Conservation (phyloP, 441 rosid species). For the Erodium trifolium region DNA sequence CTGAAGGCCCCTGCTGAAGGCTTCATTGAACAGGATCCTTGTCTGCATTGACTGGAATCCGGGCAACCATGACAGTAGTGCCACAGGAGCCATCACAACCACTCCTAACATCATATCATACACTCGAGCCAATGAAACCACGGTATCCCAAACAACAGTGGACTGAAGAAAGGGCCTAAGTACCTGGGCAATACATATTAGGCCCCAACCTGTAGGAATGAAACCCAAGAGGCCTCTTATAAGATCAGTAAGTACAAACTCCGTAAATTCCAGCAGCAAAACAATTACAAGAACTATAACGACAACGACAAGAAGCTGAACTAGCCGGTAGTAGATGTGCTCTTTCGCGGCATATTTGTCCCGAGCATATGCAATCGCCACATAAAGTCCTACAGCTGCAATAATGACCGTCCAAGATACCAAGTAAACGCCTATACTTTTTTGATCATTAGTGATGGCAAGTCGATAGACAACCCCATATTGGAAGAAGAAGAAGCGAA, state of each 20-base stretch:
- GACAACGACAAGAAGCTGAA: slow-evolving; percentile 7
- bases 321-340: slow-evolving; percentile 18
- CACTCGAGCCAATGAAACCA: slow-evolving; percentile 18
- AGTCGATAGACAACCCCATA: slow-evolving; percentile 20
- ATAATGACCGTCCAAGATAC: slow-evolving; percentile 18
- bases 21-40: slow-evolving; percentile 20
- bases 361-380: slow-evolving; percentile 14
- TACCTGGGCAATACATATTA: slow-evolving; percentile 20
- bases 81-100: slow-evolving; percentile 16
- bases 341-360: slow-evolving; percentile 17
- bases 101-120: slow-evolving; percentile 19
- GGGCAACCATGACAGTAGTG: slow-evolving; percentile 22
- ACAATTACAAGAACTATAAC: slow-evolving; percentile 10
- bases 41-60: slow-evolving; percentile 19
- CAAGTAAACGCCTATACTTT: slow-evolving; percentile 16
- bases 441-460: not conserved
- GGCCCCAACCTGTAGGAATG: slow-evolving; percentile 23
- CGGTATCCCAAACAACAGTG: slow-evolving; percentile 14
- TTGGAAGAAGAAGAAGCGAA: slow-evolving; percentile 24
- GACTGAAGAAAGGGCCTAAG: slow-evolving; percentile 15
- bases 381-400: slow-evolving; percentile 10
- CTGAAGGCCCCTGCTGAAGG: slow-evolving; percentile 19
- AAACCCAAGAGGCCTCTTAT: slow-evolving; percentile 11
- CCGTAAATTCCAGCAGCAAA: not conserved
- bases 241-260: not conserved